These are phyloP conservation scores for Talaromyces sp. DNA, from an alignment of 2,329 filamentous ascomycete genomes.

Conservation along the genomic window DNA sequence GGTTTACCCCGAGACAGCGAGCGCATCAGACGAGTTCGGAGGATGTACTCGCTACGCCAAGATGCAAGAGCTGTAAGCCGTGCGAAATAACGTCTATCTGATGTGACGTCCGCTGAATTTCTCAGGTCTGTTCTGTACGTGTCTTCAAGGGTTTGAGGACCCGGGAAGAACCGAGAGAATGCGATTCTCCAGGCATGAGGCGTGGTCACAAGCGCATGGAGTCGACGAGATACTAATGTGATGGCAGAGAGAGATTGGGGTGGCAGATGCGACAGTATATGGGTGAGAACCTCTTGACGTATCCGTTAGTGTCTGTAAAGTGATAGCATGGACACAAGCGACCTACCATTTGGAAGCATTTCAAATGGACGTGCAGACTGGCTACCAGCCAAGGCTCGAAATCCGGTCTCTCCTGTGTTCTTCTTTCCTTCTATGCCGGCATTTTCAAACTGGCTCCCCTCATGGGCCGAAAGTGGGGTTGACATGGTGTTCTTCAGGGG, in stretches of 20 bases:
- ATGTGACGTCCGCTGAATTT: slow-evolving; percentile 58
- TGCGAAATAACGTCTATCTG: slow-evolving; percentile 77
- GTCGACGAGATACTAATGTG: slow-evolving; percentile 82
- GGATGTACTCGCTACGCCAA: slow-evolving; percentile 93
- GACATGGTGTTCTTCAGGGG: slow-evolving; percentile 31
- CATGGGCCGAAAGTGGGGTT: slow-evolving; percentile 47
- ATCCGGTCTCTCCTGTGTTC: slow-evolving; percentile 50
- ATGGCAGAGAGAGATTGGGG: slow-evolving; percentile 81
- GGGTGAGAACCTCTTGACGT: slow-evolving; percentile 79
- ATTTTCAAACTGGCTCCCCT: slow-evolving; percentile 60
- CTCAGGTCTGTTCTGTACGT: slow-evolving; percentile 46
- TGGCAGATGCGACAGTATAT: slow-evolving; percentile 86
- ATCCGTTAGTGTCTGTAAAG: slow-evolving; percentile 10
- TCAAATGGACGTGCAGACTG: slow-evolving; percentile 54
- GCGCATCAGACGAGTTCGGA: slow-evolving; percentile 80
- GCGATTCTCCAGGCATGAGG: slow-evolving; percentile 93
- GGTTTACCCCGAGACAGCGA: slow-evolving; percentile 83
- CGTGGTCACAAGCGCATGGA: slow-evolving; percentile 83
- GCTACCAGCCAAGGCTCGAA: slow-evolving; percentile 55
- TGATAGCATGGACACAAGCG: not conserved
- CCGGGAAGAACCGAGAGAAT: slow-evolving; percentile 88
- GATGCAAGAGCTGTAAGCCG: slow-evolving; percentile 82
- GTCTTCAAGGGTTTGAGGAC: slow-evolving; percentile 61
- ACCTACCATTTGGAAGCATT: slow-evolving; percentile 77
- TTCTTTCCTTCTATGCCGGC: slow-evolving; percentile 40